Evolutionary conservation across 129 eudicot genomes (phyloP).

Genomic region (Lactuca saligna): DNA sequence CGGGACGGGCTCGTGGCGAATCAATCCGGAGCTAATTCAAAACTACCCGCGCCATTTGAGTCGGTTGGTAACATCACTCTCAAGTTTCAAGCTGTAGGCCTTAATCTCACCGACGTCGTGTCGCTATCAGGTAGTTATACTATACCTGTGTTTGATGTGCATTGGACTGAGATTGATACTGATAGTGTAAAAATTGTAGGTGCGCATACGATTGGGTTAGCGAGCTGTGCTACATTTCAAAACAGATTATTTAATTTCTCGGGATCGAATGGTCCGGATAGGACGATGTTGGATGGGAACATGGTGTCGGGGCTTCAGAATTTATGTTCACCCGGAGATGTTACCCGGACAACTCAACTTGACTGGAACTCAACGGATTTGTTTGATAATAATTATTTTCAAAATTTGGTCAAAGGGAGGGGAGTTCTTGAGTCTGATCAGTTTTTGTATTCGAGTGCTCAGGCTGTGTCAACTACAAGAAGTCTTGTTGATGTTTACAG

Average conservation of each 20-base stretch:
- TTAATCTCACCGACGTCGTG: constrained; percentile 61
- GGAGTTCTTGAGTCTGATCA: constrained; percentile 45
- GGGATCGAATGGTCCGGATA: constrained; percentile 36
- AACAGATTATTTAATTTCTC: constrained; percentile 40
- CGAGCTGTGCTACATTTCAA: constrained; percentile 36
- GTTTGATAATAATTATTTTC: constrained; percentile 43
- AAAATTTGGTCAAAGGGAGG: constrained; percentile 39
- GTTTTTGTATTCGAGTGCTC: constrained; percentile 35
- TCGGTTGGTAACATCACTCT: constrained; percentile 47
- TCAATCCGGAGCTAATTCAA: constrained; percentile 49
- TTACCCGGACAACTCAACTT: constrained; percentile 25
- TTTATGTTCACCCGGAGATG: constrained; percentile 35
- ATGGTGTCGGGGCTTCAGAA: constrained; percentile 40
- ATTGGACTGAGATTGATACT: background rate
- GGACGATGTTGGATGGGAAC: constrained; percentile 26
- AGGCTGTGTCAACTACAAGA: constrained; percentile 25
- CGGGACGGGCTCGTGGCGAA: constrained; percentile 57
- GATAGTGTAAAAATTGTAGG: constrained; percentile 9
- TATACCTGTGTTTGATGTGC: background rate
- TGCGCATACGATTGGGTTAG: constrained; percentile 44
- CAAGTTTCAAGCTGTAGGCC: constrained; percentile 61
- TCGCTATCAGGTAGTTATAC: constrained; percentile 58
- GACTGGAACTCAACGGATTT: constrained; percentile 39
- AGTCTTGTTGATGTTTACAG: constrained; percentile 36
- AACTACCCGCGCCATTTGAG: constrained; percentile 66